Percentiles rank a stretch among this genome's conserved stretches.
Conservation (phyloP, 1,284 basidiomycete species). For the Coniferiporia sulphurascens region DNA sequence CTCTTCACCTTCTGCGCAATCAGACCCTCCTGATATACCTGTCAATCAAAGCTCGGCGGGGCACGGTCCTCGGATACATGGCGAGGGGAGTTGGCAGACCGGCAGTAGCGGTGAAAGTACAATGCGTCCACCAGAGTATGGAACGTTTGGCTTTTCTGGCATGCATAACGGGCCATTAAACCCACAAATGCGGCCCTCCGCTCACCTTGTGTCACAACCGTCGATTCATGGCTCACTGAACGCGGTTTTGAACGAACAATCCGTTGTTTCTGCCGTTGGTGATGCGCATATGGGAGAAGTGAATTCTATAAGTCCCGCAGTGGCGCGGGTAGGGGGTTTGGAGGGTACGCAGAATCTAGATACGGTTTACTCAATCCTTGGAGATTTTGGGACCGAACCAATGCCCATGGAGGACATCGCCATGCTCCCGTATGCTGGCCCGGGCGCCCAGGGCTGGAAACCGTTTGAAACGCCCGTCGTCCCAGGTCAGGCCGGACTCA, state of each 20-base stretch:
- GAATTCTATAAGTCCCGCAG: not conserved
- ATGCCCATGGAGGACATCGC: not conserved
- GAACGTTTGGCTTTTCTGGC: constrained; percentile 13
- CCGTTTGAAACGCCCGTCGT: not conserved
- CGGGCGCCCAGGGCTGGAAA: too few species aligned
- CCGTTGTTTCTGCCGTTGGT: not conserved
- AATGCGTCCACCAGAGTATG: not conserved
- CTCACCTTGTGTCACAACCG: not conserved
- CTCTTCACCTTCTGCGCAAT: constrained; percentile 6
- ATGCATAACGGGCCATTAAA: constrained; percentile 1
- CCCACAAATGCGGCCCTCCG: not conserved
- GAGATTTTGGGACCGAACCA: not conserved
- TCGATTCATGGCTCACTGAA: constrained; percentile 3
- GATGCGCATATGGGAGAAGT: not conserved
- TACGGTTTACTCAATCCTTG: not conserved
- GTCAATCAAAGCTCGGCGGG: not conserved
- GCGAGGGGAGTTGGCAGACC: not conserved
- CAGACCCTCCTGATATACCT: constrained; percentile 6
- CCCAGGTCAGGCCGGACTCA: not conserved
- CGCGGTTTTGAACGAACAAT: not conserved
- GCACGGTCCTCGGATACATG: not conserved
- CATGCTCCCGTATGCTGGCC: not conserved
- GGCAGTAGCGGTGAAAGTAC: not conserved
- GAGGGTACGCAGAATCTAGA: not conserved
- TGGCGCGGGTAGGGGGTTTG: not conserved